Conservation (phyloP, 306 rosid species). For the Vicia villosa region DNA sequence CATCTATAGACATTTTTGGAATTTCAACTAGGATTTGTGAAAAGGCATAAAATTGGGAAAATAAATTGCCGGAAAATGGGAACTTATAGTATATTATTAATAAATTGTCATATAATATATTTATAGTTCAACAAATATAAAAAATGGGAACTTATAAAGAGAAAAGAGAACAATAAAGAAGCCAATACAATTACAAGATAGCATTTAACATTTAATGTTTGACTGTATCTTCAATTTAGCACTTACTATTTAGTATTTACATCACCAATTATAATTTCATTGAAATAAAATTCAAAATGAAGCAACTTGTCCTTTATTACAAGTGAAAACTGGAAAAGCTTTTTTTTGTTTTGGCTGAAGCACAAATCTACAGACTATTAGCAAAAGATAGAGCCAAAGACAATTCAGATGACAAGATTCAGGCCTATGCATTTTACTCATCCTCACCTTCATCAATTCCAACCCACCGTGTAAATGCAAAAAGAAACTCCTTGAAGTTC, state of each 20-base stretch:
- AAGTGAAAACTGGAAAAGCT: slow-evolving; percentile 39
- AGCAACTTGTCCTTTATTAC: slow-evolving; percentile 46
- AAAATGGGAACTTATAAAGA: neutral
- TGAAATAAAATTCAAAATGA: slow-evolving; percentile 26
- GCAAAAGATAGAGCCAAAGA: neutral
- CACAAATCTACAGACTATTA: slow-evolving; percentile 17
- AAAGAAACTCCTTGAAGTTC: slow-evolving; percentile 92
- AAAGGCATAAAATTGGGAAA: too few relatives aligned
- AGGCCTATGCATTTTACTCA: slow-evolving; percentile 51
- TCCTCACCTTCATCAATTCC: slow-evolving; percentile 94
- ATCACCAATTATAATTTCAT: slow-evolving; percentile 34
- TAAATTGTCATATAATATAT: too few relatives aligned
- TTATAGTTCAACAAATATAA: neutral
- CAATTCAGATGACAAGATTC: slow-evolving; percentile 18
- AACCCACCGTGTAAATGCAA: slow-evolving; percentile 88
- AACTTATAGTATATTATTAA: too few relatives aligned
- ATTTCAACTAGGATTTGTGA: too few relatives aligned
- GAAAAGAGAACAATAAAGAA: slow-evolving; percentile 1
- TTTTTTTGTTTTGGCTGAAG: slow-evolving; percentile 31
- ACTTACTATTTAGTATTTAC: slow-evolving; percentile 43
- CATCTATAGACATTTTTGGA: too few relatives aligned
- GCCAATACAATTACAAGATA: slow-evolving; percentile 31
- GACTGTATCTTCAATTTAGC: slow-evolving; percentile 27
- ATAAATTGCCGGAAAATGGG: too few relatives aligned
- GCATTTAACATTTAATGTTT: slow-evolving; percentile 28